These are phyloP conservation scores for Trichodelitschia bisporula DNA, from an alignment of 495 filamentous ascomycete genomes.

Conservation along the genomic window DNA sequence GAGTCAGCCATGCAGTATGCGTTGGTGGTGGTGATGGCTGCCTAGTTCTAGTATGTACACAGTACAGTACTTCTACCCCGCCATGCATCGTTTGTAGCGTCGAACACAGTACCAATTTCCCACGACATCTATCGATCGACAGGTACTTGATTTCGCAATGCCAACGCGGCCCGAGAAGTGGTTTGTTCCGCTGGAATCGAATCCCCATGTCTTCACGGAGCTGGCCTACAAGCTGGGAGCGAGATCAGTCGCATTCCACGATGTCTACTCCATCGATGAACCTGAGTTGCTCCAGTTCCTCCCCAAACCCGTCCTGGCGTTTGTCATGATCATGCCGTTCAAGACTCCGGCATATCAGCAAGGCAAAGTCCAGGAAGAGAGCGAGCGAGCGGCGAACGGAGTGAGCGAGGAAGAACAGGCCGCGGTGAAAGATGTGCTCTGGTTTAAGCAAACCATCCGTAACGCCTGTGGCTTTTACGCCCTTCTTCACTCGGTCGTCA, in stretches of 20 bases:
- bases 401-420: conserved; percentile 4
- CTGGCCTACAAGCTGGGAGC: conserved; percentile 14
- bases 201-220: conserved; percentile 19
- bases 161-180: too few relatives aligned
- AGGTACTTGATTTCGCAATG: too few relatives aligned
- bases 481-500: conserved; percentile 13
- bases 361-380: conserved; percentile 12
- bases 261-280: conserved; percentile 13
- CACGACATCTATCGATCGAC: too few relatives aligned
- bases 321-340: conserved; percentile 9
- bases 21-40: too few relatives aligned
- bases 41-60: too few relatives aligned
- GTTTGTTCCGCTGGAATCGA: conserved; percentile 17
- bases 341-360: conserved; percentile 7
- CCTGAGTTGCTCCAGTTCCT: conserved; percentile 11
- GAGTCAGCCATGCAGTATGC: too few relatives aligned
- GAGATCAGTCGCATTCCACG: conserved; percentile 9
- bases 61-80: too few relatives aligned
- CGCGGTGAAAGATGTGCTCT: conserved; percentile 11
- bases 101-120: too few relatives aligned
- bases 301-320: conserved; percentile 8
- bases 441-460: conserved; percentile 16
- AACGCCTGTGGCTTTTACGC: conserved; percentile 17
- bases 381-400: conserved; percentile 5
- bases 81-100: too few relatives aligned